A percentile compares a stretch with the other conserved stretches of the same genome.
Evolutionary conservation across 805 yeast species (phyloP).

Genomic region (Zygotorulaspora chibaensis): DNA sequence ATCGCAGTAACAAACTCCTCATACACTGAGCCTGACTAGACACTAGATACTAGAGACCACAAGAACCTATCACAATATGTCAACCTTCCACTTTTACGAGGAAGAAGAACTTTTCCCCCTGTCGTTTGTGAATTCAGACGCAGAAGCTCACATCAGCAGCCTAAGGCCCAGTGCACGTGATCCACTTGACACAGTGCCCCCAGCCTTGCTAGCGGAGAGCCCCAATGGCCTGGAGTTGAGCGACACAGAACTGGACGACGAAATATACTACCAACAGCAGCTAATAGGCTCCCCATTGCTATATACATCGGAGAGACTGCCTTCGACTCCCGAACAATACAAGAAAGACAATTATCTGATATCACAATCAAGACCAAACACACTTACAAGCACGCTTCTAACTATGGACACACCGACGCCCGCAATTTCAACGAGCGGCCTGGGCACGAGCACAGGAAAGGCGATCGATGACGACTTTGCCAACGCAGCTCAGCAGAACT

Average conservation of each 20-base stretch:
- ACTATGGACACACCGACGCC: constrained; percentile 1
- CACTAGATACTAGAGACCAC: not conserved
- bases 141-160: not conserved
- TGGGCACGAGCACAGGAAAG: not conserved
- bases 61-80: not conserved
- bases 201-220: constrained; percentile 12
- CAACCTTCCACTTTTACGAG: not conserved
- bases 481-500: constrained; percentile 31
- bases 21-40: not conserved
- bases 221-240: constrained; percentile 6
- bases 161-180: not conserved
- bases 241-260: constrained; percentile 6
- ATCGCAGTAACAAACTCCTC: no score
- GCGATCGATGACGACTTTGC: constrained; percentile 18
- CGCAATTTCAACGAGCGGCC: not conserved
- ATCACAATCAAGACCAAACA: not conserved
- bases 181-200: constrained; percentile 1
- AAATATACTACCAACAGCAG: constrained; percentile 8
- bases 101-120: constrained; percentile 15
- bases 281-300: constrained; percentile 9
- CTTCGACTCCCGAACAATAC: constrained; percentile 1
- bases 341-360: constrained; percentile 7
- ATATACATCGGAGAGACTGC: constrained; percentile 2
- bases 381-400: constrained; percentile 2
- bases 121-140: constrained; percentile 9